phyloP scores from a whole-genome alignment of 352 stramenopile genomes.

The Ochromonadaceae sp. region DNA sequence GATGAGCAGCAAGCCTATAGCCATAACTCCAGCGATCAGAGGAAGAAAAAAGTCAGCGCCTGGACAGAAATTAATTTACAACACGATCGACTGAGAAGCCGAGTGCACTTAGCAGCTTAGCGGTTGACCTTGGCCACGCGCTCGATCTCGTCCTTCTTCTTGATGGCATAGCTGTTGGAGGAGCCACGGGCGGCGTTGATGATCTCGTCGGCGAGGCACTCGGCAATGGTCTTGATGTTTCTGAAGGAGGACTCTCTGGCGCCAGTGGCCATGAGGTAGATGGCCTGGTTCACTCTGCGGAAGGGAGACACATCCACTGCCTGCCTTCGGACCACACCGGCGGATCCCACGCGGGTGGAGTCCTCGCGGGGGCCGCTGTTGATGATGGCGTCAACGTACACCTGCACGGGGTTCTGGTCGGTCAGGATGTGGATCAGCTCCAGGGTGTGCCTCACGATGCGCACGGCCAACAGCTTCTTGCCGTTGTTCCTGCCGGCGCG shows the following conservation, averaged over 20 bases:
- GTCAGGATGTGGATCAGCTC: slow-evolving; percentile 99
- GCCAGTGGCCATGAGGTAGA: slow-evolving; percentile 95
- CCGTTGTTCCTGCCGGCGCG: slow-evolving; percentile 94
- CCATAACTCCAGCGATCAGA: neutral
- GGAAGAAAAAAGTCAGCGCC: neutral
- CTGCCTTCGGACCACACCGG: slow-evolving; percentile 96
- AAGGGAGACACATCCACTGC: slow-evolving; percentile 98
- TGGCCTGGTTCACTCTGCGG: slow-evolving; percentile 87
- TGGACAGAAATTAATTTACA: neutral
- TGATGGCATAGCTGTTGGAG: slow-evolving; percentile 99
- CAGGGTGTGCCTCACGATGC: slow-evolving; percentile 96
- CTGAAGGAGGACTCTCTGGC: slow-evolving; percentile 94
- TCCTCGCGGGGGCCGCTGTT: slow-evolving; percentile 93
- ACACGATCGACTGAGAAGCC: neutral
- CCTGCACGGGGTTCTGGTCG: slow-evolving; percentile 97
- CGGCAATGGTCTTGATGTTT: slow-evolving; percentile 99
- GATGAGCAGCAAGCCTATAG: neutral
- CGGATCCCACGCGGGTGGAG: slow-evolving; percentile 95
- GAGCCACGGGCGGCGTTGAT: slow-evolving; percentile 98
- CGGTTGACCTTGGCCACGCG: slow-evolving; percentile 99
- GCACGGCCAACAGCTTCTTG: slow-evolving; percentile 98
- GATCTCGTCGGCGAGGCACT: slow-evolving; percentile 98
- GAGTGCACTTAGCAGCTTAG: slow-evolving; percentile 54
- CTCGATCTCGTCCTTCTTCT: slow-evolving; percentile 99
- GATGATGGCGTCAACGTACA: slow-evolving; percentile 66